phyloP scores from a whole-genome alignment of 495 filamentous ascomycete species.

The Astrothelium macrocarpum region DNA sequence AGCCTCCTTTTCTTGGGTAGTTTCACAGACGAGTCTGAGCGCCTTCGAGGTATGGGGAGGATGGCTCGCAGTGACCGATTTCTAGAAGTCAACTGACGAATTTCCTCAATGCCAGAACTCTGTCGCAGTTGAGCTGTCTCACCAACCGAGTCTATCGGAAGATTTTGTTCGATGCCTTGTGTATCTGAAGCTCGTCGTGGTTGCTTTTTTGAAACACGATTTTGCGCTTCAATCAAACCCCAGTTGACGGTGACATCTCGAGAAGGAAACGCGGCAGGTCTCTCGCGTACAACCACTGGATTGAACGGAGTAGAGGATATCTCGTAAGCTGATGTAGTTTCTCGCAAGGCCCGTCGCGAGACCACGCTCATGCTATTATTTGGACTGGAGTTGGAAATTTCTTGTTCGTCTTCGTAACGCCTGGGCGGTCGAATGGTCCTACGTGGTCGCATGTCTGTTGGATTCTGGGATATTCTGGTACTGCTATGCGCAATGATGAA shows the following conservation, averaged over 20 bases:
- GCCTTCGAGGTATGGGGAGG: background rate
- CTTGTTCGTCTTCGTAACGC: background rate
- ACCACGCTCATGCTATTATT: background rate
- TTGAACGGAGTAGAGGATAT: slow-evolving; percentile 3
- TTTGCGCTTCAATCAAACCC: background rate
- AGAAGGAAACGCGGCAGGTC: slow-evolving; percentile 6
- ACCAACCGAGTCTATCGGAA: background rate
- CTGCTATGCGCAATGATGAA: background rate
- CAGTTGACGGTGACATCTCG: background rate
- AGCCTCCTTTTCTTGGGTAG: background rate
- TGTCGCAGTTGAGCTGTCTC: background rate
- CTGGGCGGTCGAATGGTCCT: background rate
- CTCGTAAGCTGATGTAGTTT: background rate
- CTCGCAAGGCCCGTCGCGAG: background rate
- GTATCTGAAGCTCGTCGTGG: background rate
- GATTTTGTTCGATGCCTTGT: background rate
- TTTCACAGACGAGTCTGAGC: background rate
- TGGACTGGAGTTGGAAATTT: background rate
- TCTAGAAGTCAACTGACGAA: background rate
- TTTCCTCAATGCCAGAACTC: background rate
- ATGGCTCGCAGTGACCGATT: background rate
- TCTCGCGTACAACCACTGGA: background rate
- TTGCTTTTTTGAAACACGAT: background rate
- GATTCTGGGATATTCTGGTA: background rate
- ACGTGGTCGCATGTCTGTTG: background rate